Evolutionary conservation across 1,284 basidiomycete species (phyloP), one percentile per base, ranked within the genome.

Genomic region (Ganoderma lingzhi): DNA sequence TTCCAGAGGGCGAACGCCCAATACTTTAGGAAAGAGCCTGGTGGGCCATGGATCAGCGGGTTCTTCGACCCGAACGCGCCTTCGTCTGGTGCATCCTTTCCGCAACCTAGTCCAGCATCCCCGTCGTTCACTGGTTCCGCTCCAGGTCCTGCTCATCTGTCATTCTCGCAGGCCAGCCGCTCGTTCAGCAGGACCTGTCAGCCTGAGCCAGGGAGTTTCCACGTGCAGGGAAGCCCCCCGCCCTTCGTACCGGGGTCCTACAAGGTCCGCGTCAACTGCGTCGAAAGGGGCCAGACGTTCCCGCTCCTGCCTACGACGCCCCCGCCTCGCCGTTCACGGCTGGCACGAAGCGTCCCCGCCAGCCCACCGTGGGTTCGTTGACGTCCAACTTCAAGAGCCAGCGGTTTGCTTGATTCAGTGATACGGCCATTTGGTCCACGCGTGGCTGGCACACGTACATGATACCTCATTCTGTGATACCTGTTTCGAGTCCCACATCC

Each of bases 191-290:
- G 39, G 28, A 41, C 59, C 8, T 41, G 23, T 28, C 39, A 59
- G 56, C 35, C 37, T n/a, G 19, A 39, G 19, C 17, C 35, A 4
- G 35, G 35, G 8, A n/a, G 32, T 32, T 37, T 10, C 35, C 6
- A 60, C 37, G 12, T 37, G n/a, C 58, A 41, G 9, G 28, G 41
- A 19, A 56, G 48, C 39, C 60, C 65, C 2, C 35, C 59, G 15
- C 59, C 56, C 15, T 30, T 35, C 30, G 39, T 59, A 28, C 55
- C 63, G 17, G 63, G 63, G 9, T 23, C 55, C 15, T 65, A 59
- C 63, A 65, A 23, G 35, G 39, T 59, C 30, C 39, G 17, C 10
- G n/a, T 59, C 28, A 39, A 59, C 56, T 59, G 56, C 37, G 19
- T 23, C 23, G 59, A 61, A 14, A 41, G 41, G 23, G 37, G 6